Evolutionary conservation across 805 yeast genomes (phyloP).

Genomic region (Zygosaccharomyces rouxii): DNA sequence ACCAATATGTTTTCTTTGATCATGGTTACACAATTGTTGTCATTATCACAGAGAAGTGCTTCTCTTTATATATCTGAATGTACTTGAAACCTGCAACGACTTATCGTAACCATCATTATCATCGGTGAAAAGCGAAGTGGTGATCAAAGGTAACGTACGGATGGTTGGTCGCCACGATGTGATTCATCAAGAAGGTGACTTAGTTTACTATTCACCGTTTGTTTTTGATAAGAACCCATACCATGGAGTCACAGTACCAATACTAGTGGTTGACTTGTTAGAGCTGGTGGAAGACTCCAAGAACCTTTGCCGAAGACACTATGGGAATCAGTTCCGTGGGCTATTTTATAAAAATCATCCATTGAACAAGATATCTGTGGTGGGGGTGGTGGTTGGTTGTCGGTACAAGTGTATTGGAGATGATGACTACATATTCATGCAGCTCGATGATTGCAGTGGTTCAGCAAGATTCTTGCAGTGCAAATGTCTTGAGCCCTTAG

Average conservation of each 20-base stretch:
- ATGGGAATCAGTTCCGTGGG: constrained; percentile 13
- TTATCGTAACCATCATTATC: not conserved
- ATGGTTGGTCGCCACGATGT: constrained; percentile 20
- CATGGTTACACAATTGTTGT: not conserved
- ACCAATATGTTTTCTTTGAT: not conserved
- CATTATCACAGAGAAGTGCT: not conserved
- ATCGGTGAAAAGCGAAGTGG: not conserved
- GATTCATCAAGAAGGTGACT: constrained; percentile 20
- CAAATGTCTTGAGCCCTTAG: constrained; percentile 22
- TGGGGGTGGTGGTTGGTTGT: constrained; percentile 37
- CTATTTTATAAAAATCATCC: constrained; percentile 44
- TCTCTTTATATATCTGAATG: not conserved
- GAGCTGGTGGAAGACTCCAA: constrained; percentile 9
- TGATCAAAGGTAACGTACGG: not conserved
- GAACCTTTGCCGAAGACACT: constrained; percentile 8
- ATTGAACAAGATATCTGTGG: constrained; percentile 31
- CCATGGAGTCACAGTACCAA: constrained; percentile 1
- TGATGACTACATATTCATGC: constrained; percentile 21
- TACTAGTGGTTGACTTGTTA: constrained; percentile 14
- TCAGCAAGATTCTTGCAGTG: constrained; percentile 21
- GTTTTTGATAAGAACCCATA: constrained; percentile 34
- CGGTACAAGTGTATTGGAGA: constrained; percentile 17
- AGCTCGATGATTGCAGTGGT: constrained; percentile 25
- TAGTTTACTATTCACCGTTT: constrained; percentile 35
- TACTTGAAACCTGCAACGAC: not conserved